Base-by-base conservation (phyloP, 805 yeast genomes). In the Yarrowia hollandica region DNA sequence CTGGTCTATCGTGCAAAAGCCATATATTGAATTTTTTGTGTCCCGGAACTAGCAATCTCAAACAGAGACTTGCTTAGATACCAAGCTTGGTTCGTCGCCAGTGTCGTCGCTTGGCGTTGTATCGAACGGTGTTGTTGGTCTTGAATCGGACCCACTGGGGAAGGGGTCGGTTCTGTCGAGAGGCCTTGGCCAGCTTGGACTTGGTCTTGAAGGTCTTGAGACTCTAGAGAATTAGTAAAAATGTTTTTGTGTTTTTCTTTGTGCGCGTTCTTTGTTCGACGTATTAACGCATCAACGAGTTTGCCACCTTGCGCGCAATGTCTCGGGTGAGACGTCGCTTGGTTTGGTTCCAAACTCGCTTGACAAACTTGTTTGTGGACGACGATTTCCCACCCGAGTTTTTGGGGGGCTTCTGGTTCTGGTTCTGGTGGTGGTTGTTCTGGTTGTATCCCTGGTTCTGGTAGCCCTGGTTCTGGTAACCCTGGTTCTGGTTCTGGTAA, bases 41-140 rank as follows among this genome's bases (percentile, higher is more conserved):
- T 22, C 30, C 60, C 34, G 44, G 35, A 21, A 14, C 31, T 26
- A 25, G 34, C 35, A 30, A 21, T 28, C 23, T 8, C 9, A 11
- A 14, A 33, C 15, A 15, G 37, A 33, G 18, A 33, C 18, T 15
- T 26, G 74, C 77, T 88, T 91, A 92, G 85, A 92, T 79, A 85
- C 85, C 83, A 82, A 92, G 85, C 96, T 92, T 92, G 75, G 97
- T 92, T 88, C 98, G 89, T 88, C 97, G 92, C 99, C 99, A 92
- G 94, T 94, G 96, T 86, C 98, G 88, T 89, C 98, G 90, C 90
- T 94, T 94, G 77, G 96, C 95, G 83, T 92, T 92, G 88, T 90
- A 90, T 85, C 96, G 68, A 84, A 94, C 87, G 74, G 85, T 91
- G 96, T 90, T 92, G 80, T 82, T 85, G 78, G 98, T 90, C 88